These are phyloP conservation scores for Podospora australis DNA, from an alignment of 495 filamentous ascomycete genomes.

Conservation along the genomic window DNA sequence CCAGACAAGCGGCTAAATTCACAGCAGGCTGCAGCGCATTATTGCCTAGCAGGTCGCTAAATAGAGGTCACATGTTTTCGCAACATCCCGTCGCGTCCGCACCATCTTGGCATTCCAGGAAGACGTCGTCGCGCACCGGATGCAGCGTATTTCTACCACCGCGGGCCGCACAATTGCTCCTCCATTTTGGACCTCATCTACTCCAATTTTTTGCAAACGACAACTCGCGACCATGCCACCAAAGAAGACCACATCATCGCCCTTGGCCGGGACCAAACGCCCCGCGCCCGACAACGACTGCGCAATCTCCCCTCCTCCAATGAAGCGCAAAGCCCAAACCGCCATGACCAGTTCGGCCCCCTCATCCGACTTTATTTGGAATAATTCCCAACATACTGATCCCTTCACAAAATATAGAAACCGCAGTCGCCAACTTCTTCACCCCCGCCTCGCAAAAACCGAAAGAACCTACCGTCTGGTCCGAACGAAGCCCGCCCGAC, in stretches of 20 bases:
- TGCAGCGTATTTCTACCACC: not conserved
- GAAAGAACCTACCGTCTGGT: conserved; percentile 72
- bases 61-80: conserved; percentile 17
- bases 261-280: conserved; percentile 11
- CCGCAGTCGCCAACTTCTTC: conserved; percentile 75
- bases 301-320: conserved; percentile 53
- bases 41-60: not conserved
- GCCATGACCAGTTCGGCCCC: conserved; percentile 64
- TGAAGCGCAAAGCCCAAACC: conserved; percentile 58
- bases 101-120: not conserved
- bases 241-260: not conserved
- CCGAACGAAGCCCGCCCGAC: conserved; percentile 45
- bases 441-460: conserved; percentile 80
- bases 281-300: conserved; percentile 15
- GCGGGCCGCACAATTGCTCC: not conserved
- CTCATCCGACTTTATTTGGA: too few relatives aligned
- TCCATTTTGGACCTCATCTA: not conserved
- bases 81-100: conserved; percentile 2
- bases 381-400: too few relatives aligned
- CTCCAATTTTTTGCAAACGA: too few relatives aligned
- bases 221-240: conserved; percentile 10
- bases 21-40: not conserved
- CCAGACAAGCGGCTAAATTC: not conserved
- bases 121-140: not conserved
- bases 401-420: too few relatives aligned